Base-by-base conservation (phyloP, 139 green algal genomes). In the Chlorella sp. region DNA sequence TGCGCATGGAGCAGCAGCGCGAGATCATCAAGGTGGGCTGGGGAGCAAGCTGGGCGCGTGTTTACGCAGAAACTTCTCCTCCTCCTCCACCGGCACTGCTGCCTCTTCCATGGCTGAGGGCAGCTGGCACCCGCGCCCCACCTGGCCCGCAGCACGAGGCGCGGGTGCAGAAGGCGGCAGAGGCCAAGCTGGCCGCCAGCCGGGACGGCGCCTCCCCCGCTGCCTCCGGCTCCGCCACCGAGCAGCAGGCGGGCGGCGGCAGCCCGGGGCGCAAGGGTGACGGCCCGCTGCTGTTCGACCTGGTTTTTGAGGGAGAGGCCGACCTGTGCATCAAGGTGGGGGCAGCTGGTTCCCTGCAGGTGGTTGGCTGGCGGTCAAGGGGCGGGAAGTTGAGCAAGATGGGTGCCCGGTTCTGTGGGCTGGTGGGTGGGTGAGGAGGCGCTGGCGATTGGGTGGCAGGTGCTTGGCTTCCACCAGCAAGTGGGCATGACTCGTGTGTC, bases 1-100 rank as follows among this genome's bases (percentile, higher is more conserved):
- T 94, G 41, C 88, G 95, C 19, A 95, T 92, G 26, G 87, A 94
- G 87, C 95, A 98, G 84, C 96, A 94, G 85, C 85, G 95, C 0
- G 91, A 97, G 83, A 93, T 95, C 84, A 92, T 98, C 8, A 88
- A 90, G 87, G 90, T 91, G 72, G 5, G 76, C 74, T 7, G 28
- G 46, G 3, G 16, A 32, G 46, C 46, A 8, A 11, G 8, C 46
- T 54, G 46, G 46, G 11, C 8, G 46, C 46, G n/a, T n/a, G n/a
- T n/a, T n/a, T n/a, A n/a, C n/a, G n/a, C n/a, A n/a, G n/a, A n/a
- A n/a, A n/a, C 44, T 65, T 46, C 69, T 34, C 69, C n/a, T 30
- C 13, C 38, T 4, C 4, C 6, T 20, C 69, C 1, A 24, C 17
- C 69, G 17, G 26, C 26, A 11, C 41, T 46, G 65, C 40, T 22